A percentile compares a stretch with the other conserved stretches of the same genome.
Evolutionary conservation across 805 yeast genomes (phyloP).

Genomic region (Candida piceae): DNA sequence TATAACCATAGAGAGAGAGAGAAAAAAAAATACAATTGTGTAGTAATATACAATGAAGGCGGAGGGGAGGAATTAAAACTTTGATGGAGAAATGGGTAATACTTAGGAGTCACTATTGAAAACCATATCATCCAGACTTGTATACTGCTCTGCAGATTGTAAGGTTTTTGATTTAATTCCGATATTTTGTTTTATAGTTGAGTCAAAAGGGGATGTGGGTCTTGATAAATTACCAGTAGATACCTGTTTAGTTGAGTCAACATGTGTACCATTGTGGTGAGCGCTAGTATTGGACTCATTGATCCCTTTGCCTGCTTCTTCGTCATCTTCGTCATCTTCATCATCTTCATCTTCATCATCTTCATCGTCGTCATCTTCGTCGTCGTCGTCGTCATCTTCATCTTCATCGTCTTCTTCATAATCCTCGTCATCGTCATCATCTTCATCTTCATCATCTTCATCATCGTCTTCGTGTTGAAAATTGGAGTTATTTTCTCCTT

Average conservation of each 20-base stretch:
- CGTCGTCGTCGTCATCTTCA: constrained; percentile 36
- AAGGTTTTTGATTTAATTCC: constrained; percentile 3
- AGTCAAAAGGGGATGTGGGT: constrained; percentile 13
- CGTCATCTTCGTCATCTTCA: constrained; percentile 15
- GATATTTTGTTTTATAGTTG: constrained; percentile 9
- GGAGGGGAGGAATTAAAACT: too few relatives aligned
- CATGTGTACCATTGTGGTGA: too few relatives aligned
- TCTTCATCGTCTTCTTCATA: constrained; percentile 37
- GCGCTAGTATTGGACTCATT: constrained; percentile 17
- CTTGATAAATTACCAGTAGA: constrained; percentile 3
- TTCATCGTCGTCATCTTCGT: constrained; percentile 35
- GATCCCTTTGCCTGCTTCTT: constrained; percentile 6
- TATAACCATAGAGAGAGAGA: too few relatives aligned
- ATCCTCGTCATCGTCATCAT: constrained; percentile 40
- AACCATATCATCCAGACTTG: constrained; percentile 13
- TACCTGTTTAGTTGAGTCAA: too few relatives aligned
- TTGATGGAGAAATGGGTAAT: too few relatives aligned
- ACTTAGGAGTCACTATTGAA: constrained; percentile 4
- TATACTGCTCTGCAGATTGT: constrained; percentile 1
- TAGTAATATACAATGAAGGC: too few relatives aligned
- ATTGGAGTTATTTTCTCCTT: too few relatives aligned
- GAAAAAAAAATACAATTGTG: too few relatives aligned
- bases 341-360: constrained; percentile 31
- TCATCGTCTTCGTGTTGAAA: constrained; percentile 39
- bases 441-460: constrained; percentile 42